Evolutionary conservation across 768 basidiomycete genomes (phyloP), one percentile per base, ranked within the genome.

Genomic region (Russula sp.): DNA sequence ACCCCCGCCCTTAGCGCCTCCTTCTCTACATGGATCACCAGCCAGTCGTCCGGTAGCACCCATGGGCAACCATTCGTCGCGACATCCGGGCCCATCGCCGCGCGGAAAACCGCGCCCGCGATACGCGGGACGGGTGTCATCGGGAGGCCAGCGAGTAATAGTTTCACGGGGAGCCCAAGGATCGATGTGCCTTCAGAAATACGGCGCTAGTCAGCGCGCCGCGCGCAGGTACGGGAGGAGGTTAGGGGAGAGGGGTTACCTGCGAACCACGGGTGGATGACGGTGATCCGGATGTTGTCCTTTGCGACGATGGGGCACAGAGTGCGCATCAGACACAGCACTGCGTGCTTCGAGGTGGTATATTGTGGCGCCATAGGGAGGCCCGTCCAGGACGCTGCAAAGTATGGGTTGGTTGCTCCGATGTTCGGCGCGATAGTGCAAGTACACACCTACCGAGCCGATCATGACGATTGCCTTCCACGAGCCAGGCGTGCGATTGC

Each of bases 381-480:
- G 1, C 68, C 70, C 16, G 51, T 32, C 65, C 71, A 73, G 2
- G 71, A 73, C 3, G 74, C 73, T 72, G 42, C 10, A 13, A 22
- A 7, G 31, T 44, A 13, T 53, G 2, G 49, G 32, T 32, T 20
- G 11, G 47, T 45, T 50, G 47, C 6, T 44, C n/a, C 6, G 45
- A n/a, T n/a, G 5, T 40, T 34, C 14, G 13, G 13, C 18, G 6
- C 8, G 10, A 34, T 42, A 32, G 20, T 22, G 16, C 16, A 37
- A n/a, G 16, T n/a, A 64, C 73, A 20, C 44, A 72, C 73, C 72
- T 66, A 76, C 69, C 7, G 74, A 75, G 31, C 75, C 75, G 2
- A 75, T 68, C 8, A 75, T 57, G 0, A 75, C 68, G 51, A 76
- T 65, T 5, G 72, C 67, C 53, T 73, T 75, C 49, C 69, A 64